Percentiles rank a stretch among this genome's conserved stretches.
These are phyloP conservation scores for Acacia acuminata DNA, from an alignment of 306 rosid species.

Conservation along the genomic window DNA sequence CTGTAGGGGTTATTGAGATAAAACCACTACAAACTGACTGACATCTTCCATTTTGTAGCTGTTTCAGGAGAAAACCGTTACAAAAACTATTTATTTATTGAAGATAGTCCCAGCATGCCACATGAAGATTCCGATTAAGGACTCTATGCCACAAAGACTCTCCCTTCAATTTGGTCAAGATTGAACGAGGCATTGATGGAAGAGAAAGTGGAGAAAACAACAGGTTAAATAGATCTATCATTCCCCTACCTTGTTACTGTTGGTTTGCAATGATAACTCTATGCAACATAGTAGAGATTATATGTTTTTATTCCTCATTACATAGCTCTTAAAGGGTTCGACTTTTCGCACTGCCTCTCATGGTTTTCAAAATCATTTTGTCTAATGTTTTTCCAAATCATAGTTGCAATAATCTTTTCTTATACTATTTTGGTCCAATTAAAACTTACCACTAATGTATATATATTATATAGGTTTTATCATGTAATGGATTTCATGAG, in stretches of 20 bases:
- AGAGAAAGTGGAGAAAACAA: neutral
- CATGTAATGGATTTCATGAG: neutral
- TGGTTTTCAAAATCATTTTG: neutral
- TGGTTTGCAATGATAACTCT: neutral
- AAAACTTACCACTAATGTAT: neutral
- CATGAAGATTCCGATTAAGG: too few relatives aligned
- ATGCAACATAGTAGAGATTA: neutral
- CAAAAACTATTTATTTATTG: too few relatives aligned
- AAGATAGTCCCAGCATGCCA: too few relatives aligned
- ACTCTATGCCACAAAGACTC: too few relatives aligned
- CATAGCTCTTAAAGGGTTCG: neutral
- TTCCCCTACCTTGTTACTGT: neutral
- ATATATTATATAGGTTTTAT: too few relatives aligned
- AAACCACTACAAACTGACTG: too few relatives aligned
- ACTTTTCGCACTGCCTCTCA: neutral
- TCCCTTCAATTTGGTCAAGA: too few relatives aligned
- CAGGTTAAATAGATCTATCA: neutral
- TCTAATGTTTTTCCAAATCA: neutral
- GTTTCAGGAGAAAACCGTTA: too few relatives aligned
- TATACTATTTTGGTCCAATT: neutral
- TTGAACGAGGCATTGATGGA: neutral
- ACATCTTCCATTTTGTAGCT: too few relatives aligned
- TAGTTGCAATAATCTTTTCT: neutral
- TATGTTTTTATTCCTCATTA: too few relatives aligned
- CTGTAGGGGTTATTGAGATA: too few relatives aligned